These are phyloP conservation scores for Kodamaea anthophila DNA, from an alignment of 1,139 yeast genomes.

Conservation along the genomic window DNA sequence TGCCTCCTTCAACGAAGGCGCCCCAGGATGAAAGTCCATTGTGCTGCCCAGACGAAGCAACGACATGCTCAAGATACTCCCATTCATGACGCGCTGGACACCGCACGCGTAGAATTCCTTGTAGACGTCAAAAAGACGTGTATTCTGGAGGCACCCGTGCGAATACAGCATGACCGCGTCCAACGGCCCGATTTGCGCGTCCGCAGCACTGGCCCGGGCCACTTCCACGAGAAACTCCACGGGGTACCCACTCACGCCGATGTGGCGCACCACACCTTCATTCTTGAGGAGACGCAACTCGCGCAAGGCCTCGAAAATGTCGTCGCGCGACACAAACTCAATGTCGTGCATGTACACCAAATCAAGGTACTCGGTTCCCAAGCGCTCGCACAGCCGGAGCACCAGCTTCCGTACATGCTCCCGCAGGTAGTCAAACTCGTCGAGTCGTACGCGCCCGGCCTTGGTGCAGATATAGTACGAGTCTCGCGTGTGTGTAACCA, in stretches of 20 bases:
- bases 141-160: constrained; percentile 79
- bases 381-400: constrained; percentile 55
- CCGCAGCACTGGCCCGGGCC: constrained; percentile 29
- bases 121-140: constrained; percentile 44
- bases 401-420: constrained; percentile 58
- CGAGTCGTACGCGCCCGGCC: constrained; percentile 67
- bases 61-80: constrained; percentile 87
- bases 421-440: constrained; percentile 72
- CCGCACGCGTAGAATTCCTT: constrained; percentile 49
- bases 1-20: constrained; percentile 47
- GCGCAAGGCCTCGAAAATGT: constrained; percentile 55
- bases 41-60: constrained; percentile 63
- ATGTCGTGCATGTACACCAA: constrained; percentile 83
- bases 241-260: constrained; percentile 89
- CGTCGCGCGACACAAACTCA: constrained; percentile 61
- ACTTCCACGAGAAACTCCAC: constrained; percentile 55
- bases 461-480: constrained; percentile 73
- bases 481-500: constrained; percentile 48
- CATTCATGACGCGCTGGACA: constrained; percentile 58
- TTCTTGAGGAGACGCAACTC: constrained; percentile 54
- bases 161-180: constrained; percentile 78
- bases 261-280: constrained; percentile 56
- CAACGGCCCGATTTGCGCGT: constrained; percentile 40
- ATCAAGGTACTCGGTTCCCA: constrained; percentile 65
- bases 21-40: constrained; percentile 77